Base-by-base conservation (phyloP, 2,329 filamentous ascomycete species). In the Colletotrichum limetticola region DNA sequence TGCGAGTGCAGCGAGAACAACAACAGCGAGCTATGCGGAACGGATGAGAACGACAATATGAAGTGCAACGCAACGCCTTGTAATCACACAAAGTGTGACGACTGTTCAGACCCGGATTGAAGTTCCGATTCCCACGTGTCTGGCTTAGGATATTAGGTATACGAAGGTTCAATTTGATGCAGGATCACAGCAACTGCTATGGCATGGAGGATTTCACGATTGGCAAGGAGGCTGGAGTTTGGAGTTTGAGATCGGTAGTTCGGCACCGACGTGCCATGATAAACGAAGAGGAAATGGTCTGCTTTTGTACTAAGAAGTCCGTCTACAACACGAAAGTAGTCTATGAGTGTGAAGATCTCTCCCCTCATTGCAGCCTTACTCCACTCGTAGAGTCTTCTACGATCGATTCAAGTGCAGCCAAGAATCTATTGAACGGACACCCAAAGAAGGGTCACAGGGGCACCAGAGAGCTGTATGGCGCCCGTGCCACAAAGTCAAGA, bases 11-110 rank as follows among this genome's bases (percentile, higher is more conserved):
- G 35, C 9, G 35, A 61, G 60, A 59, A 24, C 3, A 70, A 71
- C 24, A 70, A 71, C n/a, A 57, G 37, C 35, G 67, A 49, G 16
- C 28, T 71, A 5, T 71, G 61, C 22, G 67, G 71, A 14, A 66
- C 32, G 30, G 62, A 66, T 22, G 5, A 37, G 2, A 12, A 71
- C 1, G 67, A 32, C 16, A 57, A 35, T 5, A 73, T 66, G 71
- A 66, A 28, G 46, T 71, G 71, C 24, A 61, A 26, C 5, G 28
- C 19, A 7, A 14, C n/a, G 11, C 11, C n/a, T 1, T 66, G 67
- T n/a, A 42, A 24, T 24, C 56, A 66, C 49, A 30, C 49, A 5
- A 56, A 66, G 28, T 66, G 71, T 42, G 56, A 65, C 6, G 16
- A 46, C 9, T 73, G 71, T 26, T 52, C 66, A n/a, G 66, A 62